Evolutionary conservation across 2,329 filamentous ascomycete genomes (phyloP).

Genomic region (Furcasterigmium furcatum): DNA sequence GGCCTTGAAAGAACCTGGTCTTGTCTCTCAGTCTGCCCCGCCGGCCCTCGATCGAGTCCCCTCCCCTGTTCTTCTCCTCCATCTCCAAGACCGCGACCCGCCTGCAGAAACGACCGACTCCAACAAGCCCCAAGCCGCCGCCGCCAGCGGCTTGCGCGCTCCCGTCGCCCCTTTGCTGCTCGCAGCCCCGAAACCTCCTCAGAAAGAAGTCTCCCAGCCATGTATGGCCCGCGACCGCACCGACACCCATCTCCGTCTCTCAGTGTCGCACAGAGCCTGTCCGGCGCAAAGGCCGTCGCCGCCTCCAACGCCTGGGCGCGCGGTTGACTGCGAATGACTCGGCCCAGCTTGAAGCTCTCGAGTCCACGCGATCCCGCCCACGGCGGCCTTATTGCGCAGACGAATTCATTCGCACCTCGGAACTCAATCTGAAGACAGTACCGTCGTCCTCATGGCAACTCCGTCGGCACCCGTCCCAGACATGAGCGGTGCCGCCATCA

Average conservation of each 20-base stretch:
- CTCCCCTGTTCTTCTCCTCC: no score
- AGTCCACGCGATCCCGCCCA: no score
- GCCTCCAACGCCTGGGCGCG: neutral
- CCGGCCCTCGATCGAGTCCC: neutral
- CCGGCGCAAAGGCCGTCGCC: neutral
- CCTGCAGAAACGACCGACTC: no score
- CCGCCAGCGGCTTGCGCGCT: no score
- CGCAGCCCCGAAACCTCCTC: neutral
- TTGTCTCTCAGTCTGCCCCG: neutral
- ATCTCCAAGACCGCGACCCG: no score
- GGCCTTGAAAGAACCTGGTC: no score
- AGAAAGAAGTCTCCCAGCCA: neutral
- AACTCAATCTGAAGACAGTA: no score
- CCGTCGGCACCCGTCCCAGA: neutral
- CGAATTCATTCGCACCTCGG: no score
- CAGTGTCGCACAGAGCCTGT: neutral
- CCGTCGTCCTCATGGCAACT: neutral
- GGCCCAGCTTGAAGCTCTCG: neutral
- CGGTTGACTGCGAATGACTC: constrained; percentile 1
- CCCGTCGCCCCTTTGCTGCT: neutral
- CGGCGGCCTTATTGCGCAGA: no score
- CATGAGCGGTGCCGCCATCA: neutral
- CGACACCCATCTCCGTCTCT: neutral
- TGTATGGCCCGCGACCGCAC: neutral
- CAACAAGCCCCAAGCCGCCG: no score